Conservation (phyloP, 2,329 filamentous ascomycete genomes). For the Canariomyces notabilis region DNA sequence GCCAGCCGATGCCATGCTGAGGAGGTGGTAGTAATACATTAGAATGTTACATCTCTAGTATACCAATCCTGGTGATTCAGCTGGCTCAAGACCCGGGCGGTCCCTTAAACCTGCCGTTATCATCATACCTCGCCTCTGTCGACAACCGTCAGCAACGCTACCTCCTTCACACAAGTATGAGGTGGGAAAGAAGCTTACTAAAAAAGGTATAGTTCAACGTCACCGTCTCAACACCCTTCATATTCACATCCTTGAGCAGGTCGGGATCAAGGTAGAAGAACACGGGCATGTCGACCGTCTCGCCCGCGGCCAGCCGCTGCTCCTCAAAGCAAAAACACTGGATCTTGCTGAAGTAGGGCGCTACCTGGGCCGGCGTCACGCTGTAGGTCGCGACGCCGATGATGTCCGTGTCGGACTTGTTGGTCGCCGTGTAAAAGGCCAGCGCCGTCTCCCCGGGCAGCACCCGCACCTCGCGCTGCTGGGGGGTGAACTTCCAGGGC, state of each 20-base stretch:
- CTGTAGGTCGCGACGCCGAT: constrained; percentile 98
- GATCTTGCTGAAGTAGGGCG: constrained; percentile 98
- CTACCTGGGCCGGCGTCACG: constrained; percentile 91
- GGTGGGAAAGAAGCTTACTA: constrained; percentile 57
- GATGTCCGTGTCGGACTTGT: constrained; percentile 84
- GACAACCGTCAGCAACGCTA: constrained; percentile 31
- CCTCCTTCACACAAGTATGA: background rate
- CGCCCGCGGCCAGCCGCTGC: constrained; percentile 87
- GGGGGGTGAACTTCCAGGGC: constrained; percentile 94
- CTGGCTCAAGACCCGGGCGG: constrained; percentile 19
- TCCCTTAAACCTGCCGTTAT: constrained; percentile 62
- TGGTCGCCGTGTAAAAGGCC: constrained; percentile 96
- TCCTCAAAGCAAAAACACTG: constrained; percentile 99
- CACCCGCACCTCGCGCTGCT: constrained; percentile 94
- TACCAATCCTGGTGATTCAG: background rate
- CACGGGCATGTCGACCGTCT: constrained; percentile 98
- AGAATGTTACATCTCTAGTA: background rate
- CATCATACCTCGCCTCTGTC: constrained; percentile 76
- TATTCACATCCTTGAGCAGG: constrained; percentile 83
- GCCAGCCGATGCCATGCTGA: background rate
- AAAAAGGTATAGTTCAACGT: constrained; percentile 98
- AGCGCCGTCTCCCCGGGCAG: constrained; percentile 93
- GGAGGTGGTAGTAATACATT: background rate
- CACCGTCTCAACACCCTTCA: constrained; percentile 91
- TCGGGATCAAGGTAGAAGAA: constrained; percentile 99